Evolutionary conservation across 2,329 filamentous ascomycete genomes (phyloP), one percentile per base, ranked within the genome.

Genomic region (Xylariales sp.): DNA sequence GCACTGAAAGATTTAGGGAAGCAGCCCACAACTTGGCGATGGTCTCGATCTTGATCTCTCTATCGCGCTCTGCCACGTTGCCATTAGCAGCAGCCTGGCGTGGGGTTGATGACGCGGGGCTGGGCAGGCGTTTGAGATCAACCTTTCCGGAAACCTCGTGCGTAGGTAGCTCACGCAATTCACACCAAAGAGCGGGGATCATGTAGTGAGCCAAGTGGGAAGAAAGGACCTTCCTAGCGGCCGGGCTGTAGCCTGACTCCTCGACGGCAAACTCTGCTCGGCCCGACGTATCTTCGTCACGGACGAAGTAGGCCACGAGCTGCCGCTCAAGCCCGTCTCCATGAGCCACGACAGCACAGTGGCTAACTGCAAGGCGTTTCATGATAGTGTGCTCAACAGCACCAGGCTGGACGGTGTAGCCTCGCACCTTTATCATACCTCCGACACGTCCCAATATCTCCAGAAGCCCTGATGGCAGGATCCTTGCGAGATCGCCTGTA

Each of bases 131-230:
- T 57, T 87, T 87, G 40, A 85, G 67, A 50, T 91, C 83, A 15
- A 81, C 78, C 62, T 91, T 91, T 15, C 86, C 86, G 12, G 85
- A 90, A 2, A 91, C 86, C 34, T 78, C 80, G 49, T 88, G 81
- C 0, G 85, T 89, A 0, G 86, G 86, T 5, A 91, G 62, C 43
- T 75, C 72, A 3, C 83, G 74, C 21, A 90, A 61, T 51, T 84
- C 76, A 25, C 90, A 80, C 86, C 86, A 91, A 4, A 89, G 60
- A 1, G 83, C 72, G 0, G 86, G 86, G 38, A 91, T 83, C 86
- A 91, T 90, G 60, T 91, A 91, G 44, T 87, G 84, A 2, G 86
- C 86, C 20, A 91, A 70, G 45, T 80, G 78, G 13, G 74, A 66
- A 1, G 80, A 72, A 3, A 91, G 69, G 13, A 74, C 72, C 39